phyloP scores from a whole-genome alignment of 495 filamentous ascomycete genomes.

The Podospora pseudocomata region DNA sequence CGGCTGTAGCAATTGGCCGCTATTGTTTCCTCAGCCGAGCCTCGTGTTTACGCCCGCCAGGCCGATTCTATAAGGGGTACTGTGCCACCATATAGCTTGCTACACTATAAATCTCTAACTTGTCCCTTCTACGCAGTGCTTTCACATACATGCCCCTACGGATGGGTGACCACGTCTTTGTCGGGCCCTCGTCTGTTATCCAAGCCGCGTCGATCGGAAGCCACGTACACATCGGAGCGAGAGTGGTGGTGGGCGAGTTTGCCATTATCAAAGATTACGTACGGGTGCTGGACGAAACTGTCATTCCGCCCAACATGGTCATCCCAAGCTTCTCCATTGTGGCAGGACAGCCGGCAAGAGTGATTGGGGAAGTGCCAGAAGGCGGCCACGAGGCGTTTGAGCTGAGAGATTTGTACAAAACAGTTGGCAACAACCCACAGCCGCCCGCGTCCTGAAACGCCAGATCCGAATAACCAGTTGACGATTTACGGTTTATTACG shows the following conservation, averaged over 20 bases:
- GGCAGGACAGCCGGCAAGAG: slow-evolving; percentile 71
- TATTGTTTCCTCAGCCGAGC: slow-evolving; percentile 80
- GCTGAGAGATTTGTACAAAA: slow-evolving; percentile 52
- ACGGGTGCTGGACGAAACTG: slow-evolving; percentile 73
- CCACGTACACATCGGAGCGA: slow-evolving; percentile 77
- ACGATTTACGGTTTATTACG: background rate
- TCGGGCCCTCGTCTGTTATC: slow-evolving; percentile 68
- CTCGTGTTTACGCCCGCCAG: slow-evolving; percentile 72
- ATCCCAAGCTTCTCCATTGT: slow-evolving; percentile 87
- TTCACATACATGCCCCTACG: slow-evolving; percentile 80
- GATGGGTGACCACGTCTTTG: slow-evolving; percentile 88
- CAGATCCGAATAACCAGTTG: background rate
- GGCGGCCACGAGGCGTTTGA: slow-evolving; percentile 62
- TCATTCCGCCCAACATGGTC: slow-evolving; percentile 84
- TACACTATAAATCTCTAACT: background rate
- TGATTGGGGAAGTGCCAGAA: slow-evolving; percentile 83
- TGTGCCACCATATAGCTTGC: slow-evolving; percentile 9
- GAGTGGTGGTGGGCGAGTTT: slow-evolving; percentile 73
- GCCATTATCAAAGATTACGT: slow-evolving; percentile 89
- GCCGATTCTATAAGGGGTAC: slow-evolving; percentile 64
- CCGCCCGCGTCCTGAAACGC: slow-evolving; percentile 34
- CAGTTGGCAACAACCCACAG: slow-evolving; percentile 49
- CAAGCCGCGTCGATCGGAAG: slow-evolving; percentile 75
- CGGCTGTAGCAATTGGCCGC: slow-evolving; percentile 79
- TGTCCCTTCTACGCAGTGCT: slow-evolving; percentile 30